Evolutionary conservation across 768 basidiomycete species (phyloP).

Genomic region (Arthromyces matolae): DNA sequence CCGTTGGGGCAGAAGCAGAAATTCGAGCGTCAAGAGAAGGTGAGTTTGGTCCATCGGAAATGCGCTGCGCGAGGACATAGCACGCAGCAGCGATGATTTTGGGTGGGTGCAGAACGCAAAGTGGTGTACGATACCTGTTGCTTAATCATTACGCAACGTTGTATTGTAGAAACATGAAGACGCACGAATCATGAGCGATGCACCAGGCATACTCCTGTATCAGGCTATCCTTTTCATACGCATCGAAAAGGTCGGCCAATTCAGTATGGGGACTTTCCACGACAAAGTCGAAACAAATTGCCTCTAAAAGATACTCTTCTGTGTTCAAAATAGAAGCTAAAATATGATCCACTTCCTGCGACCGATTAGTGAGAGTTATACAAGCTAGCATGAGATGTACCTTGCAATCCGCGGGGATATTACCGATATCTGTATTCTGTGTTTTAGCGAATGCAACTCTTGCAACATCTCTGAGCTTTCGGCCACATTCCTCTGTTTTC

Average conservation of each 20-base stretch:
- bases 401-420: conserved; percentile 62
- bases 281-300: conserved; percentile 82
- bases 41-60: conserved; percentile 69
- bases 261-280: conserved; percentile 75
- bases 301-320: conserved; percentile 78
- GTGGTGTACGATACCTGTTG: conserved; percentile 70
- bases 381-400: conserved; percentile 33
- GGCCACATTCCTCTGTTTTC: conserved; percentile 88
- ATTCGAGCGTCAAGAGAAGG: conserved; percentile 73
- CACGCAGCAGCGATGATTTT: conserved; percentile 75
- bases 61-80: conserved; percentile 70
- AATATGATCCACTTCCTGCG: conserved; percentile 72
- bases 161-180: conserved; percentile 19
- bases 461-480: conserved; percentile 84
- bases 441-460: conserved; percentile 71
- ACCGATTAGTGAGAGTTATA: conserved; percentile 5
- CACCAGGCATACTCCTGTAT: conserved; percentile 82
- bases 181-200: conserved; percentile 83
- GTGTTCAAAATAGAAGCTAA: conserved; percentile 65
- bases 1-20: conserved; percentile 64
- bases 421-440: conserved; percentile 47
- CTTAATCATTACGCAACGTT: conserved; percentile 4
- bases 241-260: conserved; percentile 69
- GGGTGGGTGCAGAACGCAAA: conserved; percentile 68
- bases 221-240: conserved; percentile 40